Evolutionary conservation across 2,329 filamentous ascomycete species (phyloP), one percentile per base, ranked within the genome.

Genomic region (Pestalotiopsis sp.): DNA sequence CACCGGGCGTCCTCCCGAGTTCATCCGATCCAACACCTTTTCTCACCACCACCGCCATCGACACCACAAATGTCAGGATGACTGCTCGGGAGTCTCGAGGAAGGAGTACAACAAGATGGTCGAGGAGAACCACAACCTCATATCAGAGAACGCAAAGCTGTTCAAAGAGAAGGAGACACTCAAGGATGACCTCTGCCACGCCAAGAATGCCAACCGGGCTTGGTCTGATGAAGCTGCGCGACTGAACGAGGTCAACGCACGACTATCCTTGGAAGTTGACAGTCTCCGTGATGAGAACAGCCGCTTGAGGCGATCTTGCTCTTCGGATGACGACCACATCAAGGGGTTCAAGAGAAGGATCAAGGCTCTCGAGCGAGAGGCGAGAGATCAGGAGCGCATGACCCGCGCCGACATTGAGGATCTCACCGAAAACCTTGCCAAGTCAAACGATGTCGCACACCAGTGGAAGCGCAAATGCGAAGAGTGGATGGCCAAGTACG

Each of bases 1-100:
- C 5, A 65, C 68, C 36, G 72, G 69, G 23, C 64, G 66, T 23
- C 70, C 31, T 62, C 59, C 69, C 52, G 69, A 65, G 61, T 74
- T 74, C 63, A 65, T 70, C 12, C 74, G 74, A 52, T 73, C 74
- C 1, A 69, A 72, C 27, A 75, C 75, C 20, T 76, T 73, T 68
- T 71, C 70, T 1, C 68, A 75, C 56, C 70, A 74, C 49, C 69
- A 71, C 57, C 72, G 68, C 39, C 57, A 71, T 49, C 70, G 69
- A 58, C 14, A 17, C n/a, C 58, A 36, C 57, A 62, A 36, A n/a
- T 77, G 75, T 57, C 71, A 70, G 57, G 73, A 77, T 7, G 69
- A 72, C 72, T 77, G 75, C 64, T 73, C 74, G n/a, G 71, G 74
- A 36, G 68, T 77, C 49, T 61, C 74, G 2, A 38, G 71, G 20